Evolutionary conservation across 345 rosid species (phyloP).

Genomic region (Odontarrhena argentea): DNA sequence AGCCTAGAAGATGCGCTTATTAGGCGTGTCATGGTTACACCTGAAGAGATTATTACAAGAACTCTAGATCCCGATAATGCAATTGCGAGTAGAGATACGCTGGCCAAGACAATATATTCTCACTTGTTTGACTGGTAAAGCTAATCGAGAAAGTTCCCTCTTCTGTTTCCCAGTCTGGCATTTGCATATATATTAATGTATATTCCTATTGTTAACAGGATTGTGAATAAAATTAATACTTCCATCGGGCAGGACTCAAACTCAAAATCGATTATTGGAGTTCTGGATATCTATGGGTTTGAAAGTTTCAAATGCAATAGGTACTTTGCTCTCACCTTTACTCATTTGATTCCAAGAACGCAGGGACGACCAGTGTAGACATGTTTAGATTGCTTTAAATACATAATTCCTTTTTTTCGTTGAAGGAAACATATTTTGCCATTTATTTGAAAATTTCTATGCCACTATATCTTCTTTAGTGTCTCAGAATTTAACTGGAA

Average conservation of each 20-base stretch:
- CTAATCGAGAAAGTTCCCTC: slow-evolving; percentile 31
- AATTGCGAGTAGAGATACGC: slow-evolving; percentile 75
- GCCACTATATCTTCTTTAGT: neutral
- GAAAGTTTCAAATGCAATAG: slow-evolving; percentile 92
- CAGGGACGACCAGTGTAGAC: slow-evolving; percentile 1
- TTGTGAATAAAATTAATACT: slow-evolving; percentile 81
- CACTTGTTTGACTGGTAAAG: slow-evolving; percentile 88
- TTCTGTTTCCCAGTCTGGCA: slow-evolving; percentile 14
- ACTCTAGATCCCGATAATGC: slow-evolving; percentile 81
- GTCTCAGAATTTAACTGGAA: neutral
- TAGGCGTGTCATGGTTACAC: slow-evolving; percentile 90
- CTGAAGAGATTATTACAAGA: slow-evolving; percentile 86
- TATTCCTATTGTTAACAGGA: slow-evolving; percentile 53
- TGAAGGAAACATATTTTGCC: slow-evolving; percentile 12
- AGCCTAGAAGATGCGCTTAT: slow-evolving; percentile 89
- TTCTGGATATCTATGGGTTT: slow-evolving; percentile 93
- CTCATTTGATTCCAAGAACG: slow-evolving; percentile 23
- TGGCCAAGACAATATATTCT: slow-evolving; percentile 85
- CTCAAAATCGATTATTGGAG: slow-evolving; percentile 79
- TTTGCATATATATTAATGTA: slow-evolving; percentile 20
- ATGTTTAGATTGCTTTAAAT: neutral
- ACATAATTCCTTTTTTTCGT: slow-evolving; percentile 2
- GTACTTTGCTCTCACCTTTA: slow-evolving; percentile 44
- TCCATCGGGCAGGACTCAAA: slow-evolving; percentile 94
- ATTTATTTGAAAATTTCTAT: slow-evolving; percentile 8